Evolutionary conservation across 306 rosid genomes (phyloP).

Genomic region (Luffa acutangula): DNA sequence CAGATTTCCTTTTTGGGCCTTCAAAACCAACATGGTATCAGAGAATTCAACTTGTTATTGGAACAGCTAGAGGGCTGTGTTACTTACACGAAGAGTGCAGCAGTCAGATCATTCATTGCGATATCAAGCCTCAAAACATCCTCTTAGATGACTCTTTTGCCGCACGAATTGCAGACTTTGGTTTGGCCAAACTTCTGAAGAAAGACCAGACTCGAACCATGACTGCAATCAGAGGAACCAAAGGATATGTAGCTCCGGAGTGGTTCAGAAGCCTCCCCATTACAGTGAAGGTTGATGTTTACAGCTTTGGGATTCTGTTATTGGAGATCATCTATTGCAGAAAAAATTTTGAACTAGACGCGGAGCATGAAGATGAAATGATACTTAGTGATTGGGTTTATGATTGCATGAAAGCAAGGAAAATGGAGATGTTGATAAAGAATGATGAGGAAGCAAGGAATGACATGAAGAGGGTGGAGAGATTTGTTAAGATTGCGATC

Average conservation of each 20-base stretch:
- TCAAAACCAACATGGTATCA: neutral
- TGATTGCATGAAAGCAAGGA: neutral
- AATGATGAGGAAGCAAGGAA: neutral
- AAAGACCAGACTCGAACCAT: neutral
- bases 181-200: neutral
- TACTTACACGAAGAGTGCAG: neutral
- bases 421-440: neutral
- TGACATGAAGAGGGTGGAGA: neutral
- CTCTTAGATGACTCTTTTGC: neutral
- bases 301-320: neutral
- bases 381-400: neutral
- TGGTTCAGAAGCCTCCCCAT: slow-evolving; percentile 3
- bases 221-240: slow-evolving; percentile 4
- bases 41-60: neutral
- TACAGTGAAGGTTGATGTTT: slow-evolving; percentile 2
- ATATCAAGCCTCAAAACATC: slow-evolving; percentile 2
- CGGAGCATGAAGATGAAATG: neutral
- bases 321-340: neutral
- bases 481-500: neutral
- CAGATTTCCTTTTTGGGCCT: neutral
- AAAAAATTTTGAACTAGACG: neutral
- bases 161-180: neutral
- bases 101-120: neutral
- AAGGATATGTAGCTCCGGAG: neutral
- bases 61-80: neutral